phyloP scores from a whole-genome alignment of 768 basidiomycete species.

The Tremella mesenterica region DNA sequence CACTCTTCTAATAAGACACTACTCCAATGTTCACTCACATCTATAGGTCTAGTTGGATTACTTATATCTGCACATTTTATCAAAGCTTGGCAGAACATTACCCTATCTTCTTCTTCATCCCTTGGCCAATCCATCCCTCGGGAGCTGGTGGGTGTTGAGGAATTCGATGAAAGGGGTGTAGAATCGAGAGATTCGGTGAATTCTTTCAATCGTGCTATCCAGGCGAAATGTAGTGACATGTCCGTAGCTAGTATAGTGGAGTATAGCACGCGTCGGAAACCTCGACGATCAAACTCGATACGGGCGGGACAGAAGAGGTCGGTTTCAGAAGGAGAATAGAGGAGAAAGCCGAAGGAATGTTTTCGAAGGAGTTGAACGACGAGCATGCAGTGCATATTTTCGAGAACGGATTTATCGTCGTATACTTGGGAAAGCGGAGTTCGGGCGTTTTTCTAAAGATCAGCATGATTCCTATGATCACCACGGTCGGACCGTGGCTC shows the following conservation, averaged over 20 bases:
- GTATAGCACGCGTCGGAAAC: conserved; percentile 65
- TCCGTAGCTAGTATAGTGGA: conserved; percentile 85
- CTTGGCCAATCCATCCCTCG: conserved; percentile 33
- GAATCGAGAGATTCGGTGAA: conserved; percentile 46
- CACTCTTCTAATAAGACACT: conserved; percentile 80
- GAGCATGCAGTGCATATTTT: conserved; percentile 77
- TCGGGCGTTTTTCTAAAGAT: conserved; percentile 75
- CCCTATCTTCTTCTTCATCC: conserved; percentile 47
- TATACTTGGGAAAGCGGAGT: conserved; percentile 81
- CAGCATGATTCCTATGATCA: not conserved
- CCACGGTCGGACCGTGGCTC: too few species aligned
- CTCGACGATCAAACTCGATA: conserved; percentile 29
- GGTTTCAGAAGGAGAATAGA: conserved; percentile 1
- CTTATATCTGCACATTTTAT: conserved; percentile 98
- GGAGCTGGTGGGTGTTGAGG: too few species aligned
- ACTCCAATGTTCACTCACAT: conserved; percentile 90
- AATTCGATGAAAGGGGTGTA: too few species aligned
- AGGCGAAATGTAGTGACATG: conserved; percentile 80
- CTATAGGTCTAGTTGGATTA: conserved; percentile 87
- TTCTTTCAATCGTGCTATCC: conserved; percentile 60
- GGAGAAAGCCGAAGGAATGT: conserved; percentile 59
- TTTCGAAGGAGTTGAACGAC: conserved; percentile 69
- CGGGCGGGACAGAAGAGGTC: not conserved
- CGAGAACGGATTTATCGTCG: conserved; percentile 79
- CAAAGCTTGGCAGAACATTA: conserved; percentile 76